A percentile compares a stretch with the other conserved stretches of the same genome.
These are phyloP conservation scores for Fusarium torulosum DNA, from an alignment of 2,329 filamentous ascomycete species.

Conservation along the genomic window DNA sequence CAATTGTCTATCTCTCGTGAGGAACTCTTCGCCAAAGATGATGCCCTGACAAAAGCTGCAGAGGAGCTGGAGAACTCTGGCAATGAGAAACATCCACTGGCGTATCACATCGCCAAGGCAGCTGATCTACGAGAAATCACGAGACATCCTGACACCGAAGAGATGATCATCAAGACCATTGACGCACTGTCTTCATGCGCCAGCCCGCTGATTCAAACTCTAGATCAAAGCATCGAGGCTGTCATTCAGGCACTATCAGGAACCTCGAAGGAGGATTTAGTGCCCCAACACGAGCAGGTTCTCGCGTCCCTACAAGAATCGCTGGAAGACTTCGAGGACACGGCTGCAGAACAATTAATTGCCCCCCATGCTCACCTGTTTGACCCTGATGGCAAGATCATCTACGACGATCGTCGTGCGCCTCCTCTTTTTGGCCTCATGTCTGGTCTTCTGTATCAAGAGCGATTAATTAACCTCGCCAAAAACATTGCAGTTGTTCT, in stretches of 20 bases:
- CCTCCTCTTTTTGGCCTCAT: constrained; percentile 21
- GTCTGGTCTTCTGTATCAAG: constrained; percentile 20
- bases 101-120: constrained; percentile 25
- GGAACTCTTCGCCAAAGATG: constrained; percentile 16
- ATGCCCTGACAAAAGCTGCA: constrained; percentile 12
- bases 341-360: constrained; percentile 6
- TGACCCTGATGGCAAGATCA: constrained; percentile 13
- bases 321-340: constrained; percentile 20
- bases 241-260: constrained; percentile 1
- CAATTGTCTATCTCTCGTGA: constrained; percentile 18
- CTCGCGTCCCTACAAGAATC: constrained; percentile 7
- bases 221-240: constrained; percentile 1
- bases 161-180: constrained; percentile 10
- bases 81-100: constrained; percentile 11
- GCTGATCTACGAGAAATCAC: constrained; percentile 13
- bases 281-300: neutral
- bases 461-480: constrained; percentile 15
- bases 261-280: neutral
- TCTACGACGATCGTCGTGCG: constrained; percentile 1
- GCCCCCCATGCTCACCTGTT: constrained; percentile 20
- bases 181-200: constrained; percentile 6
- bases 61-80: constrained; percentile 22
- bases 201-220: neutral
- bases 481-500: constrained; percentile 4
- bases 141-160: constrained; percentile 19